These are phyloP conservation scores for Blastocystis sp. DNA, from an alignment of 352 stramenopile genomes.

Conservation along the genomic window DNA sequence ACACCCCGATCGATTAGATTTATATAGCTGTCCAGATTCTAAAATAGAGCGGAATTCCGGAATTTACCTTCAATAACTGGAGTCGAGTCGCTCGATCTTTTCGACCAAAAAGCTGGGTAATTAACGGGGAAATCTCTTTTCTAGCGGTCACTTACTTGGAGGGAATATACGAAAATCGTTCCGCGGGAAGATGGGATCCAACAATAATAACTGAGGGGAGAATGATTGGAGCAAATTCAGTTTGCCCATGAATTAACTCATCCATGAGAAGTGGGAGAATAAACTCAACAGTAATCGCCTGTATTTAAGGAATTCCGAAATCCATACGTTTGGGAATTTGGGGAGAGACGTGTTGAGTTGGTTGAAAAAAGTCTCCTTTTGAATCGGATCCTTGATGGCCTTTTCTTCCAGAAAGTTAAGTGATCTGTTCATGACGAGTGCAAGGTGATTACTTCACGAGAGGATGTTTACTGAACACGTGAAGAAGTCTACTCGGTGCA, in stretches of 20 bases:
- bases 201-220: constrained; percentile 53
- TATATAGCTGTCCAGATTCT: constrained; percentile 60
- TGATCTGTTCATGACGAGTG: background rate
- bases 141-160: background rate
- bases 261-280: constrained; percentile 56
- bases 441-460: constrained; percentile 29
- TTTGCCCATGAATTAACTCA: constrained; percentile 57
- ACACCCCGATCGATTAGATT: constrained; percentile 29
- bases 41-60: background rate
- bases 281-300: constrained; percentile 54
- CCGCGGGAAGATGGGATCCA: background rate
- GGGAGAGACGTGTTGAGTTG: constrained; percentile 12
- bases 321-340: constrained; percentile 25
- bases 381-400: constrained; percentile 50
- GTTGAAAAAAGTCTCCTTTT: constrained; percentile 58
- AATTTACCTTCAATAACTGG: constrained; percentile 23
- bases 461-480: constrained; percentile 57
- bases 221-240: constrained; percentile 36
- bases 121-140: constrained; percentile 40
- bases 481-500: constrained; percentile 20
- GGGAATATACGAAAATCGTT: constrained; percentile 3
- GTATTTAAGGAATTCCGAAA: background rate
- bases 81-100: constrained; percentile 49
- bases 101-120: constrained; percentile 47
- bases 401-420: constrained; percentile 60